These are phyloP conservation scores for Vachellia collinsii DNA, from an alignment of 306 rosid species.

Conservation along the genomic window DNA sequence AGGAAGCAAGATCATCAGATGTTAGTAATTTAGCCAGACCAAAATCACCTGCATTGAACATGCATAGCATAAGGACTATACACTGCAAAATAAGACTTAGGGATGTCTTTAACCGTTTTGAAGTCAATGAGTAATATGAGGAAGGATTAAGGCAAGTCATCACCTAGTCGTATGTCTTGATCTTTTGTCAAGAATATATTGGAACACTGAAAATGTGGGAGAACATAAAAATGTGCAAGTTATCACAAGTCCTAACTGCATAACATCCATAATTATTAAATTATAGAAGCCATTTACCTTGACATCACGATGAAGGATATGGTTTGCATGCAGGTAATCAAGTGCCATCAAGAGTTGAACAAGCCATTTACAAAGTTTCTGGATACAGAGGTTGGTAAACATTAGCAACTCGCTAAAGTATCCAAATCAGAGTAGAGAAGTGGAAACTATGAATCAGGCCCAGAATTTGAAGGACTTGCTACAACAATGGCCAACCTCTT, in stretches of 20 bases:
- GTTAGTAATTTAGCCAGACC: conserved; percentile 96
- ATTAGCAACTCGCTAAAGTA: conserved; percentile 13
- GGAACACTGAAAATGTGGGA: conserved; percentile 72
- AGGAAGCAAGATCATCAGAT: conserved; percentile 96
- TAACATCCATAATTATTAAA: conserved; percentile 22
- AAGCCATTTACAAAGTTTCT: conserved; percentile 97
- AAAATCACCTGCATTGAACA: conserved; percentile 79
- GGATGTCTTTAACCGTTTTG: background rate
- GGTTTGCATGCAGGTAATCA: conserved; percentile 86
- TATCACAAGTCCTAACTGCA: conserved; percentile 29
- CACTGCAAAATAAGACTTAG: conserved; percentile 15
- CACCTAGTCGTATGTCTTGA: conserved; percentile 93
- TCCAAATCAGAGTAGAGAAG: conserved; percentile 8
- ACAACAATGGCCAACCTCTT: conserved; percentile 66
- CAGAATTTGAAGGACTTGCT: conserved; percentile 5
- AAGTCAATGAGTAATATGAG: conserved; percentile 1
- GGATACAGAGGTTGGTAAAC: conserved; percentile 28
- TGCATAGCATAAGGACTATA: conserved; percentile 24
- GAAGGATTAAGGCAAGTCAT: conserved; percentile 9
- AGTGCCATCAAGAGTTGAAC: conserved; percentile 98
- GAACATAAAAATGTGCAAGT: conserved; percentile 33
- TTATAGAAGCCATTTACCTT: conserved; percentile 61
- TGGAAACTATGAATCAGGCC: conserved; percentile 30
- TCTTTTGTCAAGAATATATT: conserved; percentile 95
- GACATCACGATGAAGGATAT: conserved; percentile 96